phyloP scores from a whole-genome alignment of 2,329 filamentous ascomycete genomes.

The Hirsutella rhossiliensis region DNA sequence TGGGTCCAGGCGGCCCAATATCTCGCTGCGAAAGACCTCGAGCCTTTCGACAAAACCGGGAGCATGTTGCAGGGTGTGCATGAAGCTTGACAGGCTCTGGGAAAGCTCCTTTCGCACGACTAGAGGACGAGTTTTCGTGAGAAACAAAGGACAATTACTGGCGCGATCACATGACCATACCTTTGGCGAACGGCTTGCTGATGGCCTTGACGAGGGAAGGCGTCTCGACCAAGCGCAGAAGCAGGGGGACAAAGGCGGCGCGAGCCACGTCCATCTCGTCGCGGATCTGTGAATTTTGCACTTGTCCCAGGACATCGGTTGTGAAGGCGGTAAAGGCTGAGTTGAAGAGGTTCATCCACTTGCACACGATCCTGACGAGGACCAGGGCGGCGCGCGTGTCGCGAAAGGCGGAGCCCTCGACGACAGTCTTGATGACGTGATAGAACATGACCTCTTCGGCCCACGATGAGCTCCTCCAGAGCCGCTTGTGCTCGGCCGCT shows the following conservation, averaged over 20 bases:
- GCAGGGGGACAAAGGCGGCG: slow-evolving; percentile 51
- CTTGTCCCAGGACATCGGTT: slow-evolving; percentile 33
- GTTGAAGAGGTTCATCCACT: slow-evolving; percentile 48
- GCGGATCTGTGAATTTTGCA: slow-evolving; percentile 29
- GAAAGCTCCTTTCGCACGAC: slow-evolving; percentile 36
- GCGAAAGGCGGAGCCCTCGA: slow-evolving; percentile 35
- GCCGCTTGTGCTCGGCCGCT: slow-evolving; percentile 11
- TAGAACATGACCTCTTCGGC: slow-evolving; percentile 89
- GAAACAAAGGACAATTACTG: background rate
- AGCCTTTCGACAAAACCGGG: slow-evolving; percentile 41
- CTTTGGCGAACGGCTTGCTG: slow-evolving; percentile 38
- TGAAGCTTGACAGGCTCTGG: slow-evolving; percentile 38
- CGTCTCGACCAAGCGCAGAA: slow-evolving; percentile 51
- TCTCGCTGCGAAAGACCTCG: slow-evolving; percentile 46
- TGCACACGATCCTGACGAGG: slow-evolving; percentile 35
- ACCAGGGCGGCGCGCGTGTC: slow-evolving; percentile 35
- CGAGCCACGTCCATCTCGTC: slow-evolving; percentile 50
- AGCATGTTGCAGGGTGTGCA: slow-evolving; percentile 43
- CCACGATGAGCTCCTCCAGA: slow-evolving; percentile 46
- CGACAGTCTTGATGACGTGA: slow-evolving; percentile 80
- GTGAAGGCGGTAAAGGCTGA: slow-evolving; percentile 35
- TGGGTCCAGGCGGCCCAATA: slow-evolving; percentile 42
- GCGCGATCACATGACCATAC: slow-evolving; percentile 18
- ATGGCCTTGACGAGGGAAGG: slow-evolving; percentile 40
- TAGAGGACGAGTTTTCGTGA: slow-evolving; percentile 10